Percentiles rank a stretch among this genome's conserved stretches.
Evolutionary conservation across 352 stramenopile species (phyloP).

Genomic region (Pythium monospermum): DNA sequence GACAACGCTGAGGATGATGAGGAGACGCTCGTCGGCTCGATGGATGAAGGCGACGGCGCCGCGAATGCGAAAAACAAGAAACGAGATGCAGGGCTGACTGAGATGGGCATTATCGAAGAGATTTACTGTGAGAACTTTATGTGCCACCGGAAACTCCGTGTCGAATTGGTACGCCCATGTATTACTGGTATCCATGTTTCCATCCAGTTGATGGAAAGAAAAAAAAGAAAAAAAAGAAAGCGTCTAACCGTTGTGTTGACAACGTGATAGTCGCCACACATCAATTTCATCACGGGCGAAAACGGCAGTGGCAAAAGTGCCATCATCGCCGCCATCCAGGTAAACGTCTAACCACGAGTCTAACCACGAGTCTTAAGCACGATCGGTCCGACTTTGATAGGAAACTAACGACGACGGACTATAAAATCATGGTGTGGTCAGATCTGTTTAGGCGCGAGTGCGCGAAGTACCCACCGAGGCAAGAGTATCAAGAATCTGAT

Average conservation of each 20-base stretch:
- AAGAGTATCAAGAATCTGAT: constrained; percentile 96
- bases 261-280: constrained; percentile 57
- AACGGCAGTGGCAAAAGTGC: constrained; percentile 95
- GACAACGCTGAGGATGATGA: constrained; percentile 7
- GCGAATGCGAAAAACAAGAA: constrained; percentile 21
- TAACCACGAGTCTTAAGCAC: too few relatives aligned
- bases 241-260: neutral
- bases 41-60: neutral
- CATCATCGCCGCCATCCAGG: constrained; percentile 96
- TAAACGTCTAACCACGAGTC: too few relatives aligned
- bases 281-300: constrained; percentile 90
- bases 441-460: constrained; percentile 94
- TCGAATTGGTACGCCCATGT: constrained; percentile 53
- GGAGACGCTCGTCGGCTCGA: neutral
- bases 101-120: constrained; percentile 93
- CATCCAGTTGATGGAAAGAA: neutral
- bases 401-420: neutral
- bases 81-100: constrained; percentile 24
- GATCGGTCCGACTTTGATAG: neutral
- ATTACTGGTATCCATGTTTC: neutral
- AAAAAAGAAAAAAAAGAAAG: too few relatives aligned
- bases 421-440: constrained; percentile 24
- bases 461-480: constrained; percentile 90
- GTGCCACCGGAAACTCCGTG: constrained; percentile 93
- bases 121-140: constrained; percentile 99